Conservation (phyloP, 495 filamentous ascomycete species). For the Xylaria intraflava region DNA sequence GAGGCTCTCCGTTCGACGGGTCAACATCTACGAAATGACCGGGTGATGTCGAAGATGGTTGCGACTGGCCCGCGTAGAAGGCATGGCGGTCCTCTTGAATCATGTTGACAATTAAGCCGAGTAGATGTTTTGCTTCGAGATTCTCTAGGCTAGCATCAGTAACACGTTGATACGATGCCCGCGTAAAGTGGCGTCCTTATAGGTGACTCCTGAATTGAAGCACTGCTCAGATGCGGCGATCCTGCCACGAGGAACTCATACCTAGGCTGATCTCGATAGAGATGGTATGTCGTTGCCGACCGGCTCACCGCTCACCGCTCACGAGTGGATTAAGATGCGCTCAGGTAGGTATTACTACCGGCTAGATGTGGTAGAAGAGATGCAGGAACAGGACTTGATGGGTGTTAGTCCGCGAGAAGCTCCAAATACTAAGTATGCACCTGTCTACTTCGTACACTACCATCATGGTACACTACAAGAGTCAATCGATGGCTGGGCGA, state of each 20-base stretch:
- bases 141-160: neutral
- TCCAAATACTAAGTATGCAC: too few species aligned
- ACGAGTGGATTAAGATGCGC: too few species aligned
- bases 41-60: conserved; percentile 48
- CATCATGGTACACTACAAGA: too few species aligned
- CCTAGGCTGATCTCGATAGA: neutral
- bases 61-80: conserved; percentile 61
- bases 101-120: conserved; percentile 28
- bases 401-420: too few species aligned
- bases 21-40: conserved; percentile 59
- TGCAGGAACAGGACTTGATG: too few species aligned
- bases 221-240: neutral
- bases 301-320: neutral
- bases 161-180: too few species aligned
- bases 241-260: neutral
- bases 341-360: too few species aligned
- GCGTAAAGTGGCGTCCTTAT: neutral
- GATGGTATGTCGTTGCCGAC: neutral
- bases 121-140: too few species aligned
- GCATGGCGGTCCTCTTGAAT: conserved; percentile 48
- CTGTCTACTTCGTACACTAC: too few species aligned
- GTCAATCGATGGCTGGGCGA: too few species aligned
- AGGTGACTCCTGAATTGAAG: too few species aligned
- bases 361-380: too few species aligned
- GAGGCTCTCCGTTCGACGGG: conserved; percentile 56